phyloP scores from a whole-genome alignment of 768 basidiomycete species.

The Trichaptum fuscoviolaceum region DNA sequence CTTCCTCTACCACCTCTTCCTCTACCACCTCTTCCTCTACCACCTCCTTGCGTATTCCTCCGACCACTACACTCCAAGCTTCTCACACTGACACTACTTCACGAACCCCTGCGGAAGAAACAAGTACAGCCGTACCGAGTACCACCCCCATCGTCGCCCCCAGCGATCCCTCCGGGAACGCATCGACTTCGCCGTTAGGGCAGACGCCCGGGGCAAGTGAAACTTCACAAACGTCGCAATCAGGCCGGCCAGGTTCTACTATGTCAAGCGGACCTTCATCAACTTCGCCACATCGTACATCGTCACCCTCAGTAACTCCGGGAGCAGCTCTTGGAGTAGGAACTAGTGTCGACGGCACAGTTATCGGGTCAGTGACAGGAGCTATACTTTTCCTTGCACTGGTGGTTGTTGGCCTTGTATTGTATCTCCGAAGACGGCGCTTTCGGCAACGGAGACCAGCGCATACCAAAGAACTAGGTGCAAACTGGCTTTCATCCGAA shows the following conservation, averaged over 20 bases:
- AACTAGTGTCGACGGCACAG: not conserved
- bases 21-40: not conserved
- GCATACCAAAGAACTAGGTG: not conserved
- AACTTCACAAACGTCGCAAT: not conserved
- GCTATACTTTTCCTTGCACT: not conserved
- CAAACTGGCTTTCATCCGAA: not conserved
- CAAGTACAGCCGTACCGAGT: not conserved
- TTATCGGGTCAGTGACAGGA: constrained; percentile 1
- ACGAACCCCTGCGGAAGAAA: not conserved
- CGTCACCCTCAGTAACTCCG: not conserved
- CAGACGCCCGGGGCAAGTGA: not conserved
- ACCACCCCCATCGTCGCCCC: not conserved
- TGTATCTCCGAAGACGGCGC: not conserved
- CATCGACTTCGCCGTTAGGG: not conserved
- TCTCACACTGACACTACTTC: not conserved
- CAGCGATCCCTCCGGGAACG: not conserved
- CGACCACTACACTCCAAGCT: not conserved
- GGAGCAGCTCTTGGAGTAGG: not conserved
- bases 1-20: not conserved
- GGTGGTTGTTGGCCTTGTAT: not conserved
- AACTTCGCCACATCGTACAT: not conserved
- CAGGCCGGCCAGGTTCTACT: not conserved
- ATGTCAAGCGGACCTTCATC: not conserved
- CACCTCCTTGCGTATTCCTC: not conserved
- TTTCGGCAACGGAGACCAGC: not conserved